These are phyloP conservation scores for Aquanectria penicillioides DNA, from an alignment of 2,329 filamentous ascomycete species.

Conservation along the genomic window DNA sequence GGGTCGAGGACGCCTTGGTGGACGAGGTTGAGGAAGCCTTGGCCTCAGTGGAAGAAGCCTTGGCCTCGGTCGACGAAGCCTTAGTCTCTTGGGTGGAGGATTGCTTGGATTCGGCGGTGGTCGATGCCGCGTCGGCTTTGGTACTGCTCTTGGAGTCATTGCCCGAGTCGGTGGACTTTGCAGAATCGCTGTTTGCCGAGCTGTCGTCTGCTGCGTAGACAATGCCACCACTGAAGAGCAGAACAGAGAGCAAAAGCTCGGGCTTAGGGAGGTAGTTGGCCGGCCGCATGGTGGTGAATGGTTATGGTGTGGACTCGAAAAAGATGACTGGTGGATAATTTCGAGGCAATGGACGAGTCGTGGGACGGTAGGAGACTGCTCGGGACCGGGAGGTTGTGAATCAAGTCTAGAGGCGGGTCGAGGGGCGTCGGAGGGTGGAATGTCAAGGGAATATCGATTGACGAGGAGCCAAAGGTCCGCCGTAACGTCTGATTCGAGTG, in stretches of 20 bases:
- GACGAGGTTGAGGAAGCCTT: neutral
- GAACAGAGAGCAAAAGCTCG: conserved; percentile 40
- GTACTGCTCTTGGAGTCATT: neutral
- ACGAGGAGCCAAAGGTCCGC: neutral
- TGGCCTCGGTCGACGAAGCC: conserved; percentile 23
- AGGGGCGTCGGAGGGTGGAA: conserved; percentile 4
- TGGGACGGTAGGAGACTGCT: neutral
- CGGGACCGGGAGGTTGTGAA: neutral
- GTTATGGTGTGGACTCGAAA: neutral
- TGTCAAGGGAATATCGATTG: conserved; percentile 12
- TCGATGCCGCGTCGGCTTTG: conserved; percentile 6
- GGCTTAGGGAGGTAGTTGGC: conserved; percentile 39
- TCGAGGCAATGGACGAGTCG: neutral
- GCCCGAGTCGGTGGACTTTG: conserved; percentile 19
- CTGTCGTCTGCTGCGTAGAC: conserved; percentile 47
- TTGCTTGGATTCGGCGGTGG: conserved; percentile 24
- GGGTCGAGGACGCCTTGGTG: conserved; percentile 32
- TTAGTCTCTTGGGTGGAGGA: conserved; percentile 26
- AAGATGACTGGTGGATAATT: neutral
- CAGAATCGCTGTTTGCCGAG: conserved; percentile 28
- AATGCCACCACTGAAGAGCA: conserved; percentile 43
- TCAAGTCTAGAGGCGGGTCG: neutral
- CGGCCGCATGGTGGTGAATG: conserved; percentile 40
- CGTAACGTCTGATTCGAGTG: too few species aligned
- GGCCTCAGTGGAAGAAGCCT: conserved; percentile 22